Base-by-base conservation (phyloP, 1,139 yeast genomes). In the Kodamaea sp. region DNA sequence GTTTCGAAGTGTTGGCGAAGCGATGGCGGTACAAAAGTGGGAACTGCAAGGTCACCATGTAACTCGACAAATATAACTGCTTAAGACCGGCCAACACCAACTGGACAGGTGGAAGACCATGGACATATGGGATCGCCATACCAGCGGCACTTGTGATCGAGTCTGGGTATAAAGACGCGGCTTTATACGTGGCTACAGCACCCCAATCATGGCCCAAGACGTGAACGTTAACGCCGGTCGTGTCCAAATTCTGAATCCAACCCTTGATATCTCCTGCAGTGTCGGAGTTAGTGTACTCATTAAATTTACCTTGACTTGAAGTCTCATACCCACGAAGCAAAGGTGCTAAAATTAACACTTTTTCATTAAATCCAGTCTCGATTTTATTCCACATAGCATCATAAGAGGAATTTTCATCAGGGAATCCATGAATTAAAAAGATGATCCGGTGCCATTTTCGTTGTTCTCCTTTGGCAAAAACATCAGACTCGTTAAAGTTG, bases 151-250 rank as follows among this genome's bases (percentile, higher is more conserved):
- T 63, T 2, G 67, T 53, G 22, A 70, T 47, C 38, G 59, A 44
- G 7, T 67, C 66, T 0, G 75, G 75, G 40, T 58, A 68, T 40
- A 60, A 37, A 29, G 56, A 53, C 2, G 73, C 69, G 2, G 68
- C 53, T 44, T 66, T 65, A 50, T 59, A 69, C 8, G 67, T 49
- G 26, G 61, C 54, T 23, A 67, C 52, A 2, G 76, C 74, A 24
- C 76, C 76, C 76, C 76, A 70, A 49, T 70, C 76, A 46, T 70
- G 76, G 7, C 75, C 75, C 15, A 70, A 54, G 28, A 70, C 45
- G 45, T 70, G 73, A 5, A 70, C 65, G 2, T 70, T 68, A n/a
- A 58, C 50, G 6, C 40, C 32, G 8, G 46, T 43, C 2, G 55
- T 53, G 32, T 52, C 49, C 22, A 48, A 48, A 27, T 62, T 44